Evolutionary conservation across 805 yeast species (phyloP).

Genomic region (Saitoella complicata): DNA sequence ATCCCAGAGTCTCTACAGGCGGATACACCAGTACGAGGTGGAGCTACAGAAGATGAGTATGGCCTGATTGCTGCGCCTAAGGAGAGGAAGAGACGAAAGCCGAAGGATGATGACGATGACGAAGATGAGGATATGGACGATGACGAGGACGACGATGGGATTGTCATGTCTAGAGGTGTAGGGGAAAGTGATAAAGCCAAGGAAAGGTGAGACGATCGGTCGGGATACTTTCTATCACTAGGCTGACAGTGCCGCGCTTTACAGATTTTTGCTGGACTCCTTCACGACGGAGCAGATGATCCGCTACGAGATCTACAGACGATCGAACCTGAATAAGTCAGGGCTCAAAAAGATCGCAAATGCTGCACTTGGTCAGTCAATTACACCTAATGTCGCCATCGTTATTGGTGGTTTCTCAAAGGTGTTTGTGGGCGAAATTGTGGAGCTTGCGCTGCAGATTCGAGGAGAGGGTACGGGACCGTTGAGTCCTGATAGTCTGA

Average conservation of each 20-base stretch:
- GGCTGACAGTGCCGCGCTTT: neutral
- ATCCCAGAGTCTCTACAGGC: too few species aligned
- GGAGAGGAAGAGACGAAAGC: too few species aligned
- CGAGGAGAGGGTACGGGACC: slow-evolving; percentile 25
- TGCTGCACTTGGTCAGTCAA: slow-evolving; percentile 60
- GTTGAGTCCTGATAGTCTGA: slow-evolving; percentile 62
- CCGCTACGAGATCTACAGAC: slow-evolving; percentile 69
- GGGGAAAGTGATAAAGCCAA: too few species aligned
- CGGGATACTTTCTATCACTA: too few species aligned
- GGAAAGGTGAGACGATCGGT: too few species aligned
- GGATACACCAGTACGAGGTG: too few species aligned
- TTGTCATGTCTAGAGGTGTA: too few species aligned
- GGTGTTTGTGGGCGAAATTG: slow-evolving; percentile 76
- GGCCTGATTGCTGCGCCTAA: too few species aligned
- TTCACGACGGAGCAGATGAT: slow-evolving; percentile 73
- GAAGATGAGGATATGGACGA: too few species aligned
- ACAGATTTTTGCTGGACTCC: slow-evolving; percentile 18
- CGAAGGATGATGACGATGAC: too few species aligned
- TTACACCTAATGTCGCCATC: slow-evolving; percentile 64
- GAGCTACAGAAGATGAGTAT: too few species aligned
- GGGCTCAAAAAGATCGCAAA: slow-evolving; percentile 71
- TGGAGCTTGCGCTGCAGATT: slow-evolving; percentile 36
- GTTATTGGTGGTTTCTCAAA: slow-evolving; percentile 76
- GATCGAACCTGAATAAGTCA: slow-evolving; percentile 56
- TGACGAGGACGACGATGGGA: too few species aligned